Evolutionary conservation across 2,329 filamentous ascomycete genomes (phyloP).

Genomic region (Fusarium kyushuense): DNA sequence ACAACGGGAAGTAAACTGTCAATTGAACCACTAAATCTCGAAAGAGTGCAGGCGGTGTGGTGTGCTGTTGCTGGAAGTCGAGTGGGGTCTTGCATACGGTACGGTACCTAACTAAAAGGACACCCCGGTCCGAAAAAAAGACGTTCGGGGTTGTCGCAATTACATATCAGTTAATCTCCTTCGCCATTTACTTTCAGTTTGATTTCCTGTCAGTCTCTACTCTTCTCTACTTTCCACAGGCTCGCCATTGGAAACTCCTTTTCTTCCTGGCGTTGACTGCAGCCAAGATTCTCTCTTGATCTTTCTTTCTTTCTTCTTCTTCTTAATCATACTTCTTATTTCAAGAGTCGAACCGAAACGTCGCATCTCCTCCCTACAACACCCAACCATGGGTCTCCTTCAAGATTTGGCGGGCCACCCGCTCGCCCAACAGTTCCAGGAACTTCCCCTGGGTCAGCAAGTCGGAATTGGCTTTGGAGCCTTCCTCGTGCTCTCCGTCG

Average conservation of each 20-base stretch:
- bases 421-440: constrained; percentile 62
- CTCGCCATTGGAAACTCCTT: constrained; percentile 33
- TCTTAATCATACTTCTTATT: background rate
- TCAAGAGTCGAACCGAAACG: constrained; percentile 13
- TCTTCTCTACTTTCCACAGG: constrained; percentile 19
- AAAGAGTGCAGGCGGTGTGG: constrained; percentile 37
- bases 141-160: constrained; percentile 45
- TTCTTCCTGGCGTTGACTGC: constrained; percentile 25
- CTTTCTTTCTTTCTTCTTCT: background rate
- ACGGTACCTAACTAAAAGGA: constrained; percentile 14
- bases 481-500: constrained; percentile 67
- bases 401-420: constrained; percentile 63
- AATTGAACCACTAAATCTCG: constrained; percentile 26
- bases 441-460: constrained; percentile 62
- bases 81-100: constrained; percentile 27
- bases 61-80: constrained; percentile 20
- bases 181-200: constrained; percentile 39
- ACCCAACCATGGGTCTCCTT: constrained; percentile 65
- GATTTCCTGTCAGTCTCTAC: constrained; percentile 35
- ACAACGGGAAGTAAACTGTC: constrained; percentile 11
- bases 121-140: constrained; percentile 45
- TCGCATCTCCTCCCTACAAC: constrained; percentile 4
- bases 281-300: constrained; percentile 6
- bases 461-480: constrained; percentile 58
- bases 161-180: constrained; percentile 52